Base-by-base conservation (phyloP, 768 basidiomycete species). In the Amanita rimosa region DNA sequence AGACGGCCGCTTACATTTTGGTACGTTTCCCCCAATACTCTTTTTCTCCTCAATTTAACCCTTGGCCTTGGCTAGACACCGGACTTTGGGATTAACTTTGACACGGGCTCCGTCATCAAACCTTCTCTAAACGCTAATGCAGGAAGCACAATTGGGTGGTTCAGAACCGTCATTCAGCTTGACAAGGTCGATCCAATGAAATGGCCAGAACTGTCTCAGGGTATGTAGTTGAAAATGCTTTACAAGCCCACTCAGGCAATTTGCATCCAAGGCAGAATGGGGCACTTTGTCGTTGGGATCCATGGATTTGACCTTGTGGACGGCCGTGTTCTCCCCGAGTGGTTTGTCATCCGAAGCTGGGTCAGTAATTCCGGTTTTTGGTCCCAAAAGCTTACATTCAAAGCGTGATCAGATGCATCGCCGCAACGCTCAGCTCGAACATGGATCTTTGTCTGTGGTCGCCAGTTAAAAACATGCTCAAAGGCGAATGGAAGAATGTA, bases 381-480 rank as follows among this genome's bases (percentile, higher is more conserved):
- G 13, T 16, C 24, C n/a, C n/a, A n/a, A 36, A 21, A 6, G 1
- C 13, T 19, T 35, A 24, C 21, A 8, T 37, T 19, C 46, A 29
- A 48, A 19, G 31, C 51, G 54, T 33, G 24, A 14, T 34, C 52
- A 89, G 86, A 48, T 87, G 85, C 54, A 61, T 88, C 21, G 58
- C 87, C 44, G 83, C 77, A 2, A 67, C 78, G 16, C 66, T 89
- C 50, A 86, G 74, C 50, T 81, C 85, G 13, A 89, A 89, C 54
- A 72, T 84, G 73, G 85, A 90, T 60, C 62, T 88, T 21, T 72
- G 75, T 11, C 65, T 90, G 10, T 90, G 82, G 83, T 67, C 65
- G 8, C 72, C 85, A 2, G 62, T 64, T 1, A 83, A 83, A 57
- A 84, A 89, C 56, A 73, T 73, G 53, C 57, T 88, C 19, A 83